Base-by-base conservation (phyloP, 1,284 basidiomycete species). In the Irpex lacteus region DNA sequence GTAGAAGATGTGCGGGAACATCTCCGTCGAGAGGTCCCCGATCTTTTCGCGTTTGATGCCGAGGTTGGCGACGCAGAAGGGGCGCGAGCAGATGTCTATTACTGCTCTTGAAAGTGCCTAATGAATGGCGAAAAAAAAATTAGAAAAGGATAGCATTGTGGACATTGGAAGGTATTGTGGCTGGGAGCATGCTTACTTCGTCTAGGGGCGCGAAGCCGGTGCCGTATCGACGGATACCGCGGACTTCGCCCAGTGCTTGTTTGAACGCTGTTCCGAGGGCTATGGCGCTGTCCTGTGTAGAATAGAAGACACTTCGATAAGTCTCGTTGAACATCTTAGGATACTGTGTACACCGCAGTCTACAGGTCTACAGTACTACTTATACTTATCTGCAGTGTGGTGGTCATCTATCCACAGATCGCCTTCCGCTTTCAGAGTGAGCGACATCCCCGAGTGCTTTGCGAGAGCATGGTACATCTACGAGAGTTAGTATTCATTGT, bases 321-420 rank as follows among this genome's bases (percentile, higher is more conserved):
- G 21, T 3, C 21, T 26, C 21, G 2, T 26, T 26, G 21, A 26
- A 1, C 21, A 2, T 26, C 21, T 26, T 26, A 2, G 2, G 2
- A 26, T 1, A 26, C 21, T 26, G 21, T 68, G 62, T 2, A n/a
- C n/a, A n/a, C n/a, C n/a, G n/a, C n/a, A n/a, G n/a, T n/a, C n/a
- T n/a, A n/a, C n/a, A n/a, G n/a, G n/a, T n/a, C n/a, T n/a, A n/a
- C n/a, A n/a, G n/a, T n/a, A n/a, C n/a, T n/a, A n/a, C n/a, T 57
- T 49, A 32, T 68, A 86, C 90, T 86, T 84, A 92, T 95, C 96
- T 84, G 97, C 95, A 55, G 97, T 95, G 80, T 99, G 98, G 76
- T 99, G 98, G 80, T 99, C 98, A 78, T 99, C 98, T 67, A 99
- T 98, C 87, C 91, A 94, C 15, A 99, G 83, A 77, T 99, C 98